These are phyloP conservation scores for Microthlaspi erraticum DNA, from an alignment of 345 rosid species.

Conservation along the genomic window DNA sequence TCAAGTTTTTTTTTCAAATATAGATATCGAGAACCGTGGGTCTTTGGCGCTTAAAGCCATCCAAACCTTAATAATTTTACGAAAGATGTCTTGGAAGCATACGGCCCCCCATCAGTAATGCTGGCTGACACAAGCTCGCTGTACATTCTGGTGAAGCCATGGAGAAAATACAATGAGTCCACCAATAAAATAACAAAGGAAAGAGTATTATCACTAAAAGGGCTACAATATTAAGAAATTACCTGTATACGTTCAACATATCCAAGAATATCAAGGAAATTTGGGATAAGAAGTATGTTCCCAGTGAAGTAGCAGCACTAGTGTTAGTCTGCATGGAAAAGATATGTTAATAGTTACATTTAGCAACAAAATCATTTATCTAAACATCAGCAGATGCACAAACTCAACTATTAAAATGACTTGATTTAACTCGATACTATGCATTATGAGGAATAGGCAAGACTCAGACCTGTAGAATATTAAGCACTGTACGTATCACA, in stretches of 20 bases:
- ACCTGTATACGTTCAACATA: constrained; percentile 99
- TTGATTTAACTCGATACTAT: constrained; percentile 7
- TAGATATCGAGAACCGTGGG: constrained; percentile 8
- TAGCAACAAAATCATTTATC: constrained; percentile 19
- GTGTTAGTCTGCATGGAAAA: constrained; percentile 85
- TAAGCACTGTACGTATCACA: constrained; percentile 89
- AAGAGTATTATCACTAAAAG: background rate
- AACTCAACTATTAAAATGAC: constrained; percentile 11
- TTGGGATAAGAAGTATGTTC: constrained; percentile 87
- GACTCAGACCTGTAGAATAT: constrained; percentile 80
- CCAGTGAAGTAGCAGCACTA: constrained; percentile 92
- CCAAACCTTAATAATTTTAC: constrained; percentile 90
- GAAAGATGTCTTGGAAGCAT: constrained; percentile 83
- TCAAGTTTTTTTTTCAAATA: constrained; percentile 24
- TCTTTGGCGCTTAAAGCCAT: constrained; percentile 20
- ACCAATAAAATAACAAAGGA: constrained; percentile 18
- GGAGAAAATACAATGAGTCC: background rate
- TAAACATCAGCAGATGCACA: constrained; percentile 30
- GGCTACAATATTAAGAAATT: constrained; percentile 24
- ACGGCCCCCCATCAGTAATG: constrained; percentile 95
- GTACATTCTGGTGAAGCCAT: constrained; percentile 83
- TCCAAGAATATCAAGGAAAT: constrained; percentile 92
- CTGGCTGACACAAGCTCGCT: constrained; percentile 96
- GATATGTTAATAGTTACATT: constrained; percentile 12
- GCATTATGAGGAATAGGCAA: constrained; percentile 10